These are phyloP conservation scores for Daldinia bambusicola DNA, from an alignment of 495 filamentous ascomycete genomes.

Conservation along the genomic window DNA sequence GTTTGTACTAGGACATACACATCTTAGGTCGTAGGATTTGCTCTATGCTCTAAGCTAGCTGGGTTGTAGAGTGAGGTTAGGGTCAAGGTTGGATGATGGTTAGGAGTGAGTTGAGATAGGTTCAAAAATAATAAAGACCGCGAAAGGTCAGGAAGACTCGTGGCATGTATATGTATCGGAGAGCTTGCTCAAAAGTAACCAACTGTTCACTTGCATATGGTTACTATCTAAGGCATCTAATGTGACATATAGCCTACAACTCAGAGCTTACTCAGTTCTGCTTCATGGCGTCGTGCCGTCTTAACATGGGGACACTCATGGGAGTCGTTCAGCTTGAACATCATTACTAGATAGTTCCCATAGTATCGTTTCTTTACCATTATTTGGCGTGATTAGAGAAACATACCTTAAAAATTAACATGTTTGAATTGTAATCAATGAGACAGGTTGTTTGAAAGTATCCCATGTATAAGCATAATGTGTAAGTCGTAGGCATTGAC, in stretches of 20 bases:
- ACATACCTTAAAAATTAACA: not conserved
- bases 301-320: not conserved
- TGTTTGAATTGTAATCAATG: not conserved
- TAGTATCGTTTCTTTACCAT: not conserved
- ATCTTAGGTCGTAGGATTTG: not conserved
- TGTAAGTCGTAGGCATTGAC: not conserved
- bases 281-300: not conserved
- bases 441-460: not conserved
- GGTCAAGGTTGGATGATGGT: not conserved
- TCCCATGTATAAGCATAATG: too few relatives aligned
- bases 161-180: not conserved
- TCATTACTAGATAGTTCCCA: not conserved
- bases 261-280: not conserved
- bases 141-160: not conserved
- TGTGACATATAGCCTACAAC: not conserved
- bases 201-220: not conserved
- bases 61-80: too few relatives aligned
- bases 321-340: not conserved
- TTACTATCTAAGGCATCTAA: not conserved
- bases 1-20: not conserved
- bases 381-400: not conserved
- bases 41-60: not conserved
- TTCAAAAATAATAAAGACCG: not conserved
- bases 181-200: not conserved
- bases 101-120: not conserved